A percentile compares a stretch with the other conserved stretches of the same genome.
Evolutionary conservation across 2,329 filamentous ascomycete genomes (phyloP).

Genomic region (Tolypocladium capitatum): DNA sequence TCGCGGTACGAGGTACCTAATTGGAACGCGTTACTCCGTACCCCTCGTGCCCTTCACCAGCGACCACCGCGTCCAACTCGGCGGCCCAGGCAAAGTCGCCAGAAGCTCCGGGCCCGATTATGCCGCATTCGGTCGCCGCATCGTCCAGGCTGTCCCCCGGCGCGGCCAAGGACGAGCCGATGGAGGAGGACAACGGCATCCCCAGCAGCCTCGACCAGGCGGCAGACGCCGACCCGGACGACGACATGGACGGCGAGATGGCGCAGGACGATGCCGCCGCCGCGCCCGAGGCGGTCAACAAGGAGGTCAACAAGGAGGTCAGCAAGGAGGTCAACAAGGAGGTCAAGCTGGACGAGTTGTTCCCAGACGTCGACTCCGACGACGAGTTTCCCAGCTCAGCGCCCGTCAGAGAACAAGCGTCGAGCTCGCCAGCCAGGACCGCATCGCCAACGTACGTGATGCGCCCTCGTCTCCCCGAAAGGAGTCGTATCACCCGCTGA

Average conservation of each 20-base stretch:
- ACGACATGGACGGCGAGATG: slow-evolving; percentile 26
- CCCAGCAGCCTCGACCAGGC: slow-evolving; percentile 13
- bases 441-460: slow-evolving; percentile 29
- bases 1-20: background rate
- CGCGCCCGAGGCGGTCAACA: slow-evolving; percentile 18
- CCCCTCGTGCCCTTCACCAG: background rate
- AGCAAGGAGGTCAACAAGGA: no score
- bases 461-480: background rate
- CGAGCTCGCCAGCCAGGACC: slow-evolving; percentile 29
- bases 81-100: background rate
- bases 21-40: background rate
- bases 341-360: slow-evolving; percentile 45
- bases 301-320: slow-evolving; percentile 35
- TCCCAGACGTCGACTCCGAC: slow-evolving; percentile 44
- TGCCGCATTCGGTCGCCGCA: slow-evolving; percentile 33
- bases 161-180: slow-evolving; percentile 19
- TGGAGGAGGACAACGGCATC: slow-evolving; percentile 18
- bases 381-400: slow-evolving; percentile 46
- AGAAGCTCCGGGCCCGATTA: slow-evolving; percentile 7
- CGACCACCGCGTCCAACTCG: background rate
- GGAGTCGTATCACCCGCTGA: background rate
- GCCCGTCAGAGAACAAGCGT: slow-evolving; percentile 20
- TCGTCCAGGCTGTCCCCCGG: slow-evolving; percentile 14
- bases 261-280: slow-evolving; percentile 12
- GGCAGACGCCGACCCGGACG: slow-evolving; percentile 14